These are phyloP conservation scores for Colletotrichum navitas DNA, from an alignment of 2,329 filamentous ascomycete genomes.

Conservation along the genomic window DNA sequence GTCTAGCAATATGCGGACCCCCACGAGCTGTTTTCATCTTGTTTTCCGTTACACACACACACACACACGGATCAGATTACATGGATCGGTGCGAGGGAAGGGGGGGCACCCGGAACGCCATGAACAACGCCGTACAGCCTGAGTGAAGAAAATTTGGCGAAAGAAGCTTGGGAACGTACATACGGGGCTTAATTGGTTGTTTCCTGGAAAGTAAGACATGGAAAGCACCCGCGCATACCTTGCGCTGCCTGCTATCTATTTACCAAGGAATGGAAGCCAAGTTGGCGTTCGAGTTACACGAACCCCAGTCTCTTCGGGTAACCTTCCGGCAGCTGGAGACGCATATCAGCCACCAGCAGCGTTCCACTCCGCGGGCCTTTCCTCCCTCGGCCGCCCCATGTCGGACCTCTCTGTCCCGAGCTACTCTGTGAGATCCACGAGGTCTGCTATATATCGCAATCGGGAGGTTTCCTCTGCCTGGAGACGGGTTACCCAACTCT, in stretches of 20 bases:
- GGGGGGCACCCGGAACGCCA: not conserved
- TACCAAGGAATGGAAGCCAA: not conserved
- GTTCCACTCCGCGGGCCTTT: not conserved
- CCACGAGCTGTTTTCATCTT: conserved; percentile 6
- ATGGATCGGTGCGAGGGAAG: not conserved
- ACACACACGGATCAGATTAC: not conserved
- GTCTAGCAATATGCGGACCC: not conserved
- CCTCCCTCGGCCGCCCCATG: not conserved
- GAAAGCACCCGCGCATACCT: not conserved
- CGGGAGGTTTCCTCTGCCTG: not conserved
- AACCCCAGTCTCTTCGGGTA: not conserved
- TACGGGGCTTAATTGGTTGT: not conserved
- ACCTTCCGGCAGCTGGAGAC: not conserved
- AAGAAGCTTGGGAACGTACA: conserved; percentile 3
- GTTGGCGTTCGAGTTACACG: not conserved
- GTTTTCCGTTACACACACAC: not conserved
- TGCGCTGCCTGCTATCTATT: too few species aligned
- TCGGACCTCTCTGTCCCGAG: not conserved
- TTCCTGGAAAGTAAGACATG: not conserved
- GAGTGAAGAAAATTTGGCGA: too few species aligned
- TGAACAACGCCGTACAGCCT: not conserved
- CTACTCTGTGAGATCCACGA: not conserved
- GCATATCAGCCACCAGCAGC: not conserved
- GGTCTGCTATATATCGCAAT: not conserved
- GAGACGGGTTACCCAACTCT: too few species aligned